Conservation (phyloP, 352 stramenopile genomes). For the Globisporangium uncinulatum region DNA sequence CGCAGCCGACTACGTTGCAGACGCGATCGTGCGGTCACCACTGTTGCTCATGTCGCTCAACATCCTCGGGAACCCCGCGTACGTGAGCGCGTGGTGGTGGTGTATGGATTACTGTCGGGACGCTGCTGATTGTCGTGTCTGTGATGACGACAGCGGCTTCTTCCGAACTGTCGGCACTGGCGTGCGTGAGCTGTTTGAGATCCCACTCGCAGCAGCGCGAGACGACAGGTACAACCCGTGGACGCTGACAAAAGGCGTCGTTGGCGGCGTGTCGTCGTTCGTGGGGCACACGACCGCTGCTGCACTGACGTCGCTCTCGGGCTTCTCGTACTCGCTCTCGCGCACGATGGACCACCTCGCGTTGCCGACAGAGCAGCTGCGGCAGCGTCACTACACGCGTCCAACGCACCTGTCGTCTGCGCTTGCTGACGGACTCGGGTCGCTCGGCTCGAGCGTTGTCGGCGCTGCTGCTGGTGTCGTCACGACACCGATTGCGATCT, state of each 20-base stretch:
- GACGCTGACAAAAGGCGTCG: conserved; percentile 63
- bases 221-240: conserved; percentile 73
- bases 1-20: conserved; percentile 74
- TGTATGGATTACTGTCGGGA: background rate
- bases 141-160: conserved; percentile 43
- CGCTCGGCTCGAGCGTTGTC: conserved; percentile 69
- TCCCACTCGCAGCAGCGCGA: conserved; percentile 50
- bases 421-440: conserved; percentile 57
- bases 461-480: conserved; percentile 70
- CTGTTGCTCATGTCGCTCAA: conserved; percentile 83
- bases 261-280: conserved; percentile 65
- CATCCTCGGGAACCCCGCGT: conserved; percentile 83
- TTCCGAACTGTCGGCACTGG: conserved; percentile 61
- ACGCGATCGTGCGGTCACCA: conserved; percentile 71
- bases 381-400: conserved; percentile 54
- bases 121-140: background rate
- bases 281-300: conserved; percentile 64
- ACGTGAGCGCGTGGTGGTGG: conserved; percentile 17
- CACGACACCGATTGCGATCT: conserved; percentile 69
- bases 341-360: conserved; percentile 79
- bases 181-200: conserved; percentile 73
- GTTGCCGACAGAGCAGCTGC: conserved; percentile 51
- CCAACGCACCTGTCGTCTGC: conserved; percentile 59
- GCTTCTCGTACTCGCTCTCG: conserved; percentile 79
- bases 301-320: conserved; percentile 65